Base-by-base conservation (phyloP, 2,329 filamentous ascomycete species). In the Byssochlamys sp. region DNA sequence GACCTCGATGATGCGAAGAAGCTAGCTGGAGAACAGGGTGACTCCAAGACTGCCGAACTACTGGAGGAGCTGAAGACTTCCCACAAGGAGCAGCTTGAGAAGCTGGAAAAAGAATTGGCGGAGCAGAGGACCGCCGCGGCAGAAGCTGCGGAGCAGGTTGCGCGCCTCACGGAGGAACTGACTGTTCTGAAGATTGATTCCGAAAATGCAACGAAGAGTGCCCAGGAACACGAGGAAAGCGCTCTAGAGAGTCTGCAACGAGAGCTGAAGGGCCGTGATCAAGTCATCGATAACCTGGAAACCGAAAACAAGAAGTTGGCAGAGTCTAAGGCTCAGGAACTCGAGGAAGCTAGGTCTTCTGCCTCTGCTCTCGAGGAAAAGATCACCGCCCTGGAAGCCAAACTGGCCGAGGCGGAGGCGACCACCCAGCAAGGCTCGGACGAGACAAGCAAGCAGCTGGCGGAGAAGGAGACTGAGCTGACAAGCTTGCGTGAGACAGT, bases 1-100 rank as follows among this genome's bases (percentile, higher is more conserved):
- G 71, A 75, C 10, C 57, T 76, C 9, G 73, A 76, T 48, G 69
- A 71, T 48, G 73, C 71, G 25, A 70, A 71, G 54, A 64, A 72
- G 55, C 62, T 67, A 2, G 73, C 73, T 1, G 59, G 66, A 3
- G 67, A 69, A 24, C 63, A 73, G 33, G 72, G 72, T 4, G 71
- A 75, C 57, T 65, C 68, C 28, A 66, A 73, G 58, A 64, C 66
- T 11, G 65, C 69, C 12, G 62, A 68, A 19, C 63, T 69, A n/a
- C 64, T 75, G 7, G 72, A 74, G 26, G 68, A 73, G 31, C 61
- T 74, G 55, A 74, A 75, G 63, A 59, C 62, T 19, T 63, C 67
- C 19, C 73, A 76, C 55, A 65, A 70, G 49, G 62, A 66, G 26
- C 67, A 75, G 55, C 56, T 75, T 4, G 71, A 72, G 52, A 57